These are phyloP conservation scores for Parachaetomium inaequale DNA, from an alignment of 495 filamentous ascomycete genomes.

Conservation along the genomic window DNA sequence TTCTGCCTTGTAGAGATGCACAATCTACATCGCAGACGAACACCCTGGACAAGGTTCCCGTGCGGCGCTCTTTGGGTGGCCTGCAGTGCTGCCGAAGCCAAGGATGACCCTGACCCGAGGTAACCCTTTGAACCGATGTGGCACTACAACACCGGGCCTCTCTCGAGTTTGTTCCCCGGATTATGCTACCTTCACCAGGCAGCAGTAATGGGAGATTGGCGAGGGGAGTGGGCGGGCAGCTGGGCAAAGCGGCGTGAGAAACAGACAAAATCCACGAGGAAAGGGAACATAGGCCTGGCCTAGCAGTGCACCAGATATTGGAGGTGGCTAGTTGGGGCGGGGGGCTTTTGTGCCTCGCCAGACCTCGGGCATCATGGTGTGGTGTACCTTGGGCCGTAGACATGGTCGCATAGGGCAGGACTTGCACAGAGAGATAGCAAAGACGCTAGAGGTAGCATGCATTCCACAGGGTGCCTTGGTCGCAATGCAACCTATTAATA, in stretches of 20 bases:
- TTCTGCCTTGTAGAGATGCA: slow-evolving; percentile 71
- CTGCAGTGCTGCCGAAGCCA: background rate
- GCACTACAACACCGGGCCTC: background rate
- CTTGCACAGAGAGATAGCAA: slow-evolving; percentile 4
- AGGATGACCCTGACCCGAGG: background rate
- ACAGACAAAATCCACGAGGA: background rate
- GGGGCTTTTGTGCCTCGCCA: background rate
- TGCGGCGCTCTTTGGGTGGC: background rate
- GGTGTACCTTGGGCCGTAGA: slow-evolving; percentile 7
- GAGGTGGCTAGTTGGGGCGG: background rate
- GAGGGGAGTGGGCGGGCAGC: background rate
- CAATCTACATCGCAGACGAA: slow-evolving; percentile 6
- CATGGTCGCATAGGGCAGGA: slow-evolving; percentile 1
- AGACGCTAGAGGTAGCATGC: slow-evolving; percentile 19
- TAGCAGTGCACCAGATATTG: background rate
- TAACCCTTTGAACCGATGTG: background rate
- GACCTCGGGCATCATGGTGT: background rate
- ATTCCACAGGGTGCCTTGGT: background rate
- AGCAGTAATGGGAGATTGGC: background rate
- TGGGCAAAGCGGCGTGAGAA: background rate
- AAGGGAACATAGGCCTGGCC: background rate
- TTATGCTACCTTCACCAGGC: background rate
- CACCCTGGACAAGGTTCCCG: background rate
- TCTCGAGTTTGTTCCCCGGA: background rate
- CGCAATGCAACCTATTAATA: background rate